Percentiles rank a stretch among this genome's conserved stretches.
phyloP scores from a whole-genome alignment of 495 filamentous ascomycete species.

The Symbiotaphrina buchneri region DNA sequence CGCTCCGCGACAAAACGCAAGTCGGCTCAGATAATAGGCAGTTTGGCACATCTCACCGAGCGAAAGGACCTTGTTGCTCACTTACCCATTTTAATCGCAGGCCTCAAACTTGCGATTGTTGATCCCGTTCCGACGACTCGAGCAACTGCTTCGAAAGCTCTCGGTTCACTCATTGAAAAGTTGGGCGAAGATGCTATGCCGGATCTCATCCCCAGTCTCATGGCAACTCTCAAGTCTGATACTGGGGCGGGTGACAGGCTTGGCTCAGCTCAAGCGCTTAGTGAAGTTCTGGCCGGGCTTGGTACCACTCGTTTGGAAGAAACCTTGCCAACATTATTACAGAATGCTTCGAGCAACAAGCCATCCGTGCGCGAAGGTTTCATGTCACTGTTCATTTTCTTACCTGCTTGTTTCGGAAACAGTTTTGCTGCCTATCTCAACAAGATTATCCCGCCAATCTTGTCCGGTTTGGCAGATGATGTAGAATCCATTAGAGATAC shows the following conservation, averaged over 20 bases:
- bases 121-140: slow-evolving; percentile 95
- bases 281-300: slow-evolving; percentile 86
- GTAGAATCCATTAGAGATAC: slow-evolving; percentile 89
- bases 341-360: slow-evolving; percentile 86
- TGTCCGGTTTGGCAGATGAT: slow-evolving; percentile 87
- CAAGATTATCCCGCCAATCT: slow-evolving; percentile 88
- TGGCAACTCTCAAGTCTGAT: slow-evolving; percentile 92
- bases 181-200: slow-evolving; percentile 91
- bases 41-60: slow-evolving; percentile 88
- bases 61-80: slow-evolving; percentile 82
- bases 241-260: slow-evolving; percentile 87
- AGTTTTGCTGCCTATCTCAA: slow-evolving; percentile 91
- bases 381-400: slow-evolving; percentile 98
- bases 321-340: slow-evolving; percentile 85
- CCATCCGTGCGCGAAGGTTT: slow-evolving; percentile 85
- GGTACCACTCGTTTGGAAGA: slow-evolving; percentile 85
- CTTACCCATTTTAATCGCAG: slow-evolving; percentile 79
- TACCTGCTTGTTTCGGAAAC: slow-evolving; percentile 97
- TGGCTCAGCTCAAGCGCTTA: slow-evolving; percentile 90
- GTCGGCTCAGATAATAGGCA: slow-evolving; percentile 89
- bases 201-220: slow-evolving; percentile 91
- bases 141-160: slow-evolving; percentile 85
- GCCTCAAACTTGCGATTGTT: slow-evolving; percentile 68
- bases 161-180: slow-evolving; percentile 90
- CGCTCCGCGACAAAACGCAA: slow-evolving; percentile 89